Conservation (phyloP, 257 asterid species). For the Solanum sparsipilum region DNA sequence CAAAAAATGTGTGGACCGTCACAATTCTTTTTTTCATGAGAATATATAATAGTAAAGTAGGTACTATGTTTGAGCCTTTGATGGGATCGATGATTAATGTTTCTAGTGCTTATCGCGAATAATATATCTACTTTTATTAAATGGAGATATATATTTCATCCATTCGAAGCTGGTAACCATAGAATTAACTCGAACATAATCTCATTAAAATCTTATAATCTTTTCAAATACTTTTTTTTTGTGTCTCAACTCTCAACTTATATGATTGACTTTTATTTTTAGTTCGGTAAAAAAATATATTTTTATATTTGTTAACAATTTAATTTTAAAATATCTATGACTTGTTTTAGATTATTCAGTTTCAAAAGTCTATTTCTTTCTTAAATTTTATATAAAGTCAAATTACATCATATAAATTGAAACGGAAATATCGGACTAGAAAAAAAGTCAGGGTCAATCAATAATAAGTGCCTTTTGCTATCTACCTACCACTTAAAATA, state of each 20-base stretch:
- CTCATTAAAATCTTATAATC: neutral
- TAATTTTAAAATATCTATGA: neutral
- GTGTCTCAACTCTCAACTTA: neutral
- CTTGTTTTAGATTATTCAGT: neutral
- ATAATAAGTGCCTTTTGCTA: neutral
- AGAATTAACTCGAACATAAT: no score
- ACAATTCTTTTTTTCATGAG: neutral
- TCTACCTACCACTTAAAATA: neutral
- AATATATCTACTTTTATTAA: neutral
- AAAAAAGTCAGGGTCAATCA: neutral
- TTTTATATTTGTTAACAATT: neutral
- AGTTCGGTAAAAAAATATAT: no score
- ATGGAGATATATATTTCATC: neutral
- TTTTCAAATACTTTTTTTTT: neutral
- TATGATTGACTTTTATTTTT: neutral
- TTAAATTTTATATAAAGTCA: neutral
- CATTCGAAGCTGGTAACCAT: neutral
- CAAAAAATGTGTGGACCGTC: neutral
- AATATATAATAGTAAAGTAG: neutral
- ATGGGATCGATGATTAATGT: neutral
- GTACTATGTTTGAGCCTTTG: neutral
- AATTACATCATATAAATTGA: neutral
- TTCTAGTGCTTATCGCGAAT: neutral
- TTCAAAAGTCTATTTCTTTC: neutral
- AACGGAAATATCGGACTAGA: fast-evolving